Conservation (phyloP, 257 asterid genomes). For the Nemophila menziesii region DNA sequence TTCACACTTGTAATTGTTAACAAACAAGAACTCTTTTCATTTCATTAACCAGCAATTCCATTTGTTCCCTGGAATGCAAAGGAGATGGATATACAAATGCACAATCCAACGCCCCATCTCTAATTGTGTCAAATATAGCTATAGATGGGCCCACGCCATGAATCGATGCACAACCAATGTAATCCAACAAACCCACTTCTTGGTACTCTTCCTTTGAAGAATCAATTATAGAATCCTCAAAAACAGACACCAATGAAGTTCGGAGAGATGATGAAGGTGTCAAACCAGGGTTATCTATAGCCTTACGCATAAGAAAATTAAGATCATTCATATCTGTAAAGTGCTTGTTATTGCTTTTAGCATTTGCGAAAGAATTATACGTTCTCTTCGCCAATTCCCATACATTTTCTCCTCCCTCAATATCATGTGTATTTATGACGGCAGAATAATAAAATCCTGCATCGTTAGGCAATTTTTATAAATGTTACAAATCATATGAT, state of each 20-base stretch:
- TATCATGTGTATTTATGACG: constrained; percentile 57
- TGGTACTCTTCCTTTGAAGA: constrained; percentile 17
- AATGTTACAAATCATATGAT: too few species aligned
- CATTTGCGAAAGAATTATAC: constrained; percentile 34
- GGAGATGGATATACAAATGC: constrained; percentile 82
- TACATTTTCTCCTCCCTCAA: constrained; percentile 42
- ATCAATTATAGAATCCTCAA: constrained; percentile 52
- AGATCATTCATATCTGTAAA: constrained; percentile 73
- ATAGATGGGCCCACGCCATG: constrained; percentile 88
- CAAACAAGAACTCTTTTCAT: constrained; percentile 44
- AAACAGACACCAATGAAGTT: constrained; percentile 59
- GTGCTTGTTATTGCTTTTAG: constrained; percentile 66
- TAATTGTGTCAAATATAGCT: constrained; percentile 56
- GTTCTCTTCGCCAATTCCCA: constrained; percentile 66
- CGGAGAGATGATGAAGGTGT: constrained; percentile 66
- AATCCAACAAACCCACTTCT: constrained; percentile 56
- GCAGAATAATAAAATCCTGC: constrained; percentile 93
- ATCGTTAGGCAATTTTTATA: not conserved
- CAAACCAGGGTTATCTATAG: constrained; percentile 75
- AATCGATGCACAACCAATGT: constrained; percentile 59
- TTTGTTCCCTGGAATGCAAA: constrained; percentile 78
- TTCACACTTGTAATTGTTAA: constrained; percentile 18
- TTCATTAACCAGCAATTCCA: constrained; percentile 45
- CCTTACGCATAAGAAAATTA: constrained; percentile 84
- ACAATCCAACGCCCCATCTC: constrained; percentile 56